Conservation (phyloP, 345 rosid species). For the Acer negundo region DNA sequence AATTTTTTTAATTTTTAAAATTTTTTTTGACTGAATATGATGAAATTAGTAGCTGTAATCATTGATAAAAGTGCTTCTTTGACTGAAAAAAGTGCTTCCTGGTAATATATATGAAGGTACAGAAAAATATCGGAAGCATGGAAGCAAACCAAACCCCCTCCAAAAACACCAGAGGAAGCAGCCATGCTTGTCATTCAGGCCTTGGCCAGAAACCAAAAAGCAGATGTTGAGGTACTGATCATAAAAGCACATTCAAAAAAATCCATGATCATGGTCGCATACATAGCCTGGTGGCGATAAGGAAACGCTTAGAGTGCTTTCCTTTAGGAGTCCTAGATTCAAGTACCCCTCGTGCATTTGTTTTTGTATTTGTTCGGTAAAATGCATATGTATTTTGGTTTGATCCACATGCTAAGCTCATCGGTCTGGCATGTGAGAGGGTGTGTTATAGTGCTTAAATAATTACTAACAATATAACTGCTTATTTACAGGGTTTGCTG, state of each 20-base stretch:
- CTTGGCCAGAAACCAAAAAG: conserved; percentile 60
- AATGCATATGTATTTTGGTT: no score
- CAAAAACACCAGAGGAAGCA: conserved; percentile 73
- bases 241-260: neutral
- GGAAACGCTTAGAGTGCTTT: no score
- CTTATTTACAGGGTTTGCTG: conserved; percentile 56
- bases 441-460: neutral
- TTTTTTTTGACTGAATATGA: neutral
- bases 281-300: neutral
- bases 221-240: conserved; percentile 78
- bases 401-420: no score
- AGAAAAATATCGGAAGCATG: conserved; percentile 76
- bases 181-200: conserved; percentile 60
- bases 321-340: no score
- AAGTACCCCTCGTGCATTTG: no score
- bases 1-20: neutral
- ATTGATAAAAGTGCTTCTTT: neutral
- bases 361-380: no score
- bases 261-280: neutral
- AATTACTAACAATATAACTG: neutral
- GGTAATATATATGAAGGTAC: conserved; percentile 52
- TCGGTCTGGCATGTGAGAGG: no score
- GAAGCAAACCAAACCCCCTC: conserved; percentile 77
- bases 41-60: neutral
- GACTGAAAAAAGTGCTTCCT: neutral